phyloP scores from a whole-genome alignment of 1,284 basidiomycete species.

The Amylostereum areolatum region DNA sequence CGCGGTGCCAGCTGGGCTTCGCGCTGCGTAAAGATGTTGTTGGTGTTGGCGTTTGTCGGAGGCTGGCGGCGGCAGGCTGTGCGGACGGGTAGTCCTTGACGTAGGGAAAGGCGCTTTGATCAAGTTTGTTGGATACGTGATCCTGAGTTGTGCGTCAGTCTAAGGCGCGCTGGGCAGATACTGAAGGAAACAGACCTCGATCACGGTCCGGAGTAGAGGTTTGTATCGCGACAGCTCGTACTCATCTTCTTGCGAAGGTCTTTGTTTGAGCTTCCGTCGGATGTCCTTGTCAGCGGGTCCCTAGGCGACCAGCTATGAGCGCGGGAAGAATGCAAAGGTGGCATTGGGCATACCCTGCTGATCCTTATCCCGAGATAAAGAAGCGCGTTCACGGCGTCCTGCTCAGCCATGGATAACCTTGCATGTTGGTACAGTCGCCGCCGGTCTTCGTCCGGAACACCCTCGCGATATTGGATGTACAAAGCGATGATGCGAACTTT shows the following conservation, averaged over 20 bases:
- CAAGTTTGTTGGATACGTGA: slow-evolving; percentile 74
- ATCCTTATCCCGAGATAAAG: slow-evolving; percentile 81
- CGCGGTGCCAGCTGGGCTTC: slow-evolving; percentile 82
- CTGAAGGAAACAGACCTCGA: slow-evolving; percentile 17
- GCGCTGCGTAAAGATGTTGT: slow-evolving; percentile 78
- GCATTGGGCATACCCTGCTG: slow-evolving; percentile 54
- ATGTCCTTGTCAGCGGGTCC: slow-evolving; percentile 67
- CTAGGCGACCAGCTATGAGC: slow-evolving; percentile 36
- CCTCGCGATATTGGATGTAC: slow-evolving; percentile 94
- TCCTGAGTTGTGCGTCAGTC: slow-evolving; percentile 51
- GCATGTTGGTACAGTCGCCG: slow-evolving; percentile 95
- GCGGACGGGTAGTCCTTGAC: slow-evolving; percentile 79
- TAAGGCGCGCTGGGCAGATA: slow-evolving; percentile 2
- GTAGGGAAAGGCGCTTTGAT: slow-evolving; percentile 82
- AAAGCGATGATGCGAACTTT: slow-evolving; percentile 97
- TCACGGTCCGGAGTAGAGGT: slow-evolving; percentile 77
- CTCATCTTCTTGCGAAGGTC: slow-evolving; percentile 71
- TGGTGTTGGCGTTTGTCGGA: slow-evolving; percentile 43
- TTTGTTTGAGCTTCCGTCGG: slow-evolving; percentile 80
- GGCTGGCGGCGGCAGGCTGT: slow-evolving; percentile 33
- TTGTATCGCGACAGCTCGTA: slow-evolving; percentile 96
- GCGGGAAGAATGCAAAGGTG: too few relatives aligned
- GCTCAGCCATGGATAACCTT: slow-evolving; percentile 82
- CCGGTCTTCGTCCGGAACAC: slow-evolving; percentile 96
- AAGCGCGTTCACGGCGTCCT: slow-evolving; percentile 91